Base-by-base conservation (phyloP, 768 basidiomycete species). In the Collybia nuda region DNA sequence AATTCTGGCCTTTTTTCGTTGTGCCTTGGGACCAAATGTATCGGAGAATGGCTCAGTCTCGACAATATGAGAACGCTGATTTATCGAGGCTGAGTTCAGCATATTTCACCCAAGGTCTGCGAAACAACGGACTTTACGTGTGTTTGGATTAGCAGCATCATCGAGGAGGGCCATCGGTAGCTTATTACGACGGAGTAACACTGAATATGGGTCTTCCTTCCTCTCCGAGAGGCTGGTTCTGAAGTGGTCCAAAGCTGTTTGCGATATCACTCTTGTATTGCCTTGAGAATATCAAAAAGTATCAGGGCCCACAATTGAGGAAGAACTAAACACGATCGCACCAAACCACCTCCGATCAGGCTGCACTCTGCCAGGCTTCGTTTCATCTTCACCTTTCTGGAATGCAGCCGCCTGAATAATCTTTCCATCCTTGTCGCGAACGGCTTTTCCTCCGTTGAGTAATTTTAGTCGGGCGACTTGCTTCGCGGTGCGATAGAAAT, bases 331-430 rank as follows among this genome's bases (percentile, higher is more conserved):
- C 32, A 17, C 23, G 48, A 50, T 75, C 88, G 57, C 62, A 96
- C 94, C 97, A 62, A 99, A 99, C 96, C 96, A 99, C 60, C 95
- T 73, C 52, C 93, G 77, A 76, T 99, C 96, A 51, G 96, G 91
- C 72, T 94, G 90, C 18, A 98, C 92, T 48, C 95, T 75, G 21
- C 95, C 96, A 0, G 92, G 88, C 56, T 84, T 86, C 2, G 89
- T 83, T 69, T 97, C 93, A 46, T 85, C 86, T 68, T 97, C 94
- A n/a, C 86, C 86, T 66, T 92, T 95, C 72, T 98, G 96, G 67
- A 93, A 98, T 5, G 90, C 91, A 54, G 97, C 96, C 46, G 93
- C 93, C 69, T 95, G 79, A 55, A 90, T 81, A 62, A 98, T 85
- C 69, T 94, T 96, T 49, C 97, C 97, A 56, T 93, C 87, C 61